Base-by-base conservation (phyloP, 2,329 filamentous ascomycete genomes). In the Mariannaea elegans region DNA sequence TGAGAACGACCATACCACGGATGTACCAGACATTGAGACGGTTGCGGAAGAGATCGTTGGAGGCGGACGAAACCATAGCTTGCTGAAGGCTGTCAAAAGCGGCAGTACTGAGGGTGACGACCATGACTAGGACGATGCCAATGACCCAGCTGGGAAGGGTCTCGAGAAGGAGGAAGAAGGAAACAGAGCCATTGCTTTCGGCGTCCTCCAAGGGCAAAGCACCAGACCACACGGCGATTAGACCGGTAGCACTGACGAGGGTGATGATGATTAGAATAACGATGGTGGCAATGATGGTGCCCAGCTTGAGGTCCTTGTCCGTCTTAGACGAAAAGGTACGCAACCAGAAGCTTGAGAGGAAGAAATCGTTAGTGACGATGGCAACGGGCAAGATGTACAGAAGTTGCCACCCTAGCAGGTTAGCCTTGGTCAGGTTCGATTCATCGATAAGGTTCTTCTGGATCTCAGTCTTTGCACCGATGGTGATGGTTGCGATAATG, bases 21-120 rank as follows among this genome's bases (percentile, higher is more conserved):
- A 94, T 90, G 74, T 82, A 85, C 86, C 90, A 91, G 65, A 94
- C 85, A 70, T 88, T 89, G 56, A 95, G 85, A 60, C 84, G 86
- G 82, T 95, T 95, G 69, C 91, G 88, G 83, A 94, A 94, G 13
- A 95, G 77, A 72, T 95, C 92, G 78, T 94, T 94, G 65, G 90
- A 93, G 13, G 89, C 90, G 0, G 90, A 91, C n/a, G 90, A 92
- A 7, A 94, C 89, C 89, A 95, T 93, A 66, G 92, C 90, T 2
- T 88, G 90, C 76, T 94, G 92, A 34, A 94, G 82, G 62, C 85
- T 90, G 80, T 95, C 92, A 64, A 95, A 94, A 0, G 91, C 87
- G 1, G 92, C 89, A 3, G 90, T 92, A 70, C 87, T 91, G 51
- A 95, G 84, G 9, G 87, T 86, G 29, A 94, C 86, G 1, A 91